Base-by-base conservation (phyloP, 1,284 basidiomycete species). In the Salmacisia buchloeana region DNA sequence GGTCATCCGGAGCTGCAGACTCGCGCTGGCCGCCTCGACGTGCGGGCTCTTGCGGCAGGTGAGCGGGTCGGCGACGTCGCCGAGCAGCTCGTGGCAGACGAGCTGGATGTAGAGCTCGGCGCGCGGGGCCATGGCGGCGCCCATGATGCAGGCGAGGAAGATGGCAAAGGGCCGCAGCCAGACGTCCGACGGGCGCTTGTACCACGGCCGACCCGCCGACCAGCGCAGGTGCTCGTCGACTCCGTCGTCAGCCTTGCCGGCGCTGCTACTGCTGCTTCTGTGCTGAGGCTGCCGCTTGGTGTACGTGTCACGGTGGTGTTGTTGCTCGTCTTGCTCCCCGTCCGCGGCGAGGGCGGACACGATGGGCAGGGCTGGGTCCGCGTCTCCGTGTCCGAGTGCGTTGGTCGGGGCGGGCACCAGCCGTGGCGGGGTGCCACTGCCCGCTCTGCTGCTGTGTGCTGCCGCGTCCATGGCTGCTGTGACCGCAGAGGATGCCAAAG, bases 1-100 rank as follows among this genome's bases (percentile, higher is more conserved):
- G 0, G 87, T 89, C 76, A 91, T 86, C 12, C 65, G 39, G 1
- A 79, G 68, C 63, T 71, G 69, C 13, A 78, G 58, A 4, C 68
- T 63, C 4, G 76, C 71, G 10, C 69, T 62, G 10, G 64, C 62
- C 1, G 69, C 66, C 45, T 69, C 68, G 1, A 75, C 73, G 21
- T 67, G 66, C 7, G 73, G 70, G n/a, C 59, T 66, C 18, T 61
- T 57, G 35, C 66, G 67, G 64, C 73, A 75, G 4, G 64, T 1
- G 63, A 61, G 18, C n/a, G 54, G 61, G 21, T 68, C 64, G 15
- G 62, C 64, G 43, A 46, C 54, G n/a, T 69, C 65, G 4, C 66
- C 68, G 5, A 69, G 61, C 2, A 75, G 63, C 10, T 69, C 46
- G 34, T 78, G 70, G 68, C 77, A 79, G 33, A 74, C 66, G 35